Evolutionary conservation across 768 basidiomycete species (phyloP).

Genomic region (Amanita rimosa): DNA sequence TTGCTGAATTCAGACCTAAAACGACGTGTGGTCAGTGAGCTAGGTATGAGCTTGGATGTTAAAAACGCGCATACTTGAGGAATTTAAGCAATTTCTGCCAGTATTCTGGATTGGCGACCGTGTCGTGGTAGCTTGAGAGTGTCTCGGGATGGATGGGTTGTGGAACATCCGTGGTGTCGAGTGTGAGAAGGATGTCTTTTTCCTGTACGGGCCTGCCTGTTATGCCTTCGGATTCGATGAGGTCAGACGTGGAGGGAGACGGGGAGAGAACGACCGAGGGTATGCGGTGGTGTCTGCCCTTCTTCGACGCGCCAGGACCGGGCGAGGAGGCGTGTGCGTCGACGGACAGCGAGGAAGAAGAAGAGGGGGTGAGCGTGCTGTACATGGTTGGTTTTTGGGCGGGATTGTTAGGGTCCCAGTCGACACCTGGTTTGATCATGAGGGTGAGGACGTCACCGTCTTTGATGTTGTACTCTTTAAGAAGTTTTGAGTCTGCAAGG

Average conservation of each 20-base stretch:
- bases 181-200: constrained; percentile 58
- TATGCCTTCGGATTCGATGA: not conserved
- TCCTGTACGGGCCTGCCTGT: constrained; percentile 20
- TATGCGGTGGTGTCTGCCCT: constrained; percentile 48
- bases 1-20: constrained; percentile 50
- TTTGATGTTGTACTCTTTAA: constrained; percentile 83
- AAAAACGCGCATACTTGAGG: constrained; percentile 35
- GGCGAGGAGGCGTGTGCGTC: constrained; percentile 17
- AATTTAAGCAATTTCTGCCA: constrained; percentile 66
- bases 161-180: constrained; percentile 40
- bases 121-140: constrained; percentile 47
- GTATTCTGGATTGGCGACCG: constrained; percentile 68
- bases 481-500: constrained; percentile 75
- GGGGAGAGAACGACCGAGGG: constrained; percentile 75
- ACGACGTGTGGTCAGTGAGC: not conserved
- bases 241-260: constrained; percentile 46
- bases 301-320: constrained; percentile 13
- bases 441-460: constrained; percentile 78
- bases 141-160: constrained; percentile 31
- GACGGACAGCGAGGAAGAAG: constrained; percentile 12
- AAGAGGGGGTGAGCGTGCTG: constrained; percentile 13
- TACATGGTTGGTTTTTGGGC: constrained; percentile 15
- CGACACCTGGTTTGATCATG: constrained; percentile 69
- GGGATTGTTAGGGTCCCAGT: constrained; percentile 43
- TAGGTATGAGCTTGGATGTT: not conserved